Evolutionary conservation across 2,329 filamentous ascomycete genomes (phyloP), one percentile per base, ranked within the genome.

Genomic region (Fusarium brevicatenulatum): DNA sequence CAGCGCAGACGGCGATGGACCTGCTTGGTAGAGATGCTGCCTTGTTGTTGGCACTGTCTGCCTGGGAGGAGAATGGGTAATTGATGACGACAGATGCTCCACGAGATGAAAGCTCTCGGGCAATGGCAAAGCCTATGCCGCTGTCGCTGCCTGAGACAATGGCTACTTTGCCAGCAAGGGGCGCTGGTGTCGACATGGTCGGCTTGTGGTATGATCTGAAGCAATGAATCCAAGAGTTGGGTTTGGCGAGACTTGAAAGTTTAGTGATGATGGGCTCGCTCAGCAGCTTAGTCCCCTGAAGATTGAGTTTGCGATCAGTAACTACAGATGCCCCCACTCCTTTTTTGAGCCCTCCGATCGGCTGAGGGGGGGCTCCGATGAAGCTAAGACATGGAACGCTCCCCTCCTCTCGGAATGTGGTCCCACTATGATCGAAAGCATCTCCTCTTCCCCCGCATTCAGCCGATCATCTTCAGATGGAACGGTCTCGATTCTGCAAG

Each of bases 31-130:
- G 18, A 11, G 32, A 21, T 0, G 18, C 32, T 1, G 49, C 49
- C 32, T 53, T 53, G 0, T 15, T 28, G 83, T 40, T 59, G 43
- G 34, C 56, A 18, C 7, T n/a, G n/a, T 59, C 56, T 10, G 44
- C 16, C 10, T 13, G 44, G 11, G 25, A 23, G 12, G 34, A 1
- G 19, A 40, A 52, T 40, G 56, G 44, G 25, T 59, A 59, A 12
- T 59, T 59, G 12, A 52, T 52, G 9, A 44, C 18, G 15, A 59
- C 43, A 34, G 2, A 2, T 21, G 44, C 56, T 6, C 56, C 44
- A 0, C 56, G 43, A 25, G 56, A 52, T 4, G 56, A 9, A 59
- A 59, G 56, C 21, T 59, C 56, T 4, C 52, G 25, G 13, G 56
- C 44, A 25, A 59, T 59, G 25, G 56, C 56, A 13, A 40, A 52